phyloP scores from a whole-genome alignment of 1,284 basidiomycete species.

The Neolentinus lepideus region DNA sequence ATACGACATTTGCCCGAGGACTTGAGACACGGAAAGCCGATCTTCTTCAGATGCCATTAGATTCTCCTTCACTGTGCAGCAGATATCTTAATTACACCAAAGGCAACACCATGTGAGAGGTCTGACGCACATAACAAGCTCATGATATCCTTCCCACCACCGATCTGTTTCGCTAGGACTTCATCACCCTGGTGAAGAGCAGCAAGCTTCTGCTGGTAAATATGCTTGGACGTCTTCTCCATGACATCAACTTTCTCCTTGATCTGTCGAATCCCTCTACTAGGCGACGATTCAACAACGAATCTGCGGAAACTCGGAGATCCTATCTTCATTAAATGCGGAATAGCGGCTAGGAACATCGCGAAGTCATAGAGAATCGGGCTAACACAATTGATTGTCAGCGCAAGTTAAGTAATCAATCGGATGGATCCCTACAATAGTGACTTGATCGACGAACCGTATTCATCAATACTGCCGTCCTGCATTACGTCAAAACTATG shows the following conservation, averaged over 20 bases:
- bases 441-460: conserved; percentile 4
- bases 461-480: conserved; percentile 4
- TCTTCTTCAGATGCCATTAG: conserved; percentile 19
- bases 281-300: not conserved
- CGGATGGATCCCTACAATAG: not conserved
- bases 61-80: conserved; percentile 20
- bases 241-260: not conserved
- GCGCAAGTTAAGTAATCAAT: not conserved
- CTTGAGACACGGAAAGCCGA: conserved; percentile 20
- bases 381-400: not conserved
- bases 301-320: not conserved
- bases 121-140: conserved; percentile 13
- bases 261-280: not conserved
- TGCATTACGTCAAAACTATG: not conserved
- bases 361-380: not conserved
- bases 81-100: not conserved
- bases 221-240: not conserved
- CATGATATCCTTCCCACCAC: conserved; percentile 19
- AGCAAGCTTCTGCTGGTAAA: not conserved
- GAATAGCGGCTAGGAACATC: not conserved
- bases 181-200: conserved; percentile 9
- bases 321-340: not conserved
- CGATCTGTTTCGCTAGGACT: conserved; percentile 10
- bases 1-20: conserved; percentile 26
- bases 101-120: not conserved